Evolutionary conservation across 75 land plant genomes (phyloP).

Genomic region (Chamaecyparis obtusa): DNA sequence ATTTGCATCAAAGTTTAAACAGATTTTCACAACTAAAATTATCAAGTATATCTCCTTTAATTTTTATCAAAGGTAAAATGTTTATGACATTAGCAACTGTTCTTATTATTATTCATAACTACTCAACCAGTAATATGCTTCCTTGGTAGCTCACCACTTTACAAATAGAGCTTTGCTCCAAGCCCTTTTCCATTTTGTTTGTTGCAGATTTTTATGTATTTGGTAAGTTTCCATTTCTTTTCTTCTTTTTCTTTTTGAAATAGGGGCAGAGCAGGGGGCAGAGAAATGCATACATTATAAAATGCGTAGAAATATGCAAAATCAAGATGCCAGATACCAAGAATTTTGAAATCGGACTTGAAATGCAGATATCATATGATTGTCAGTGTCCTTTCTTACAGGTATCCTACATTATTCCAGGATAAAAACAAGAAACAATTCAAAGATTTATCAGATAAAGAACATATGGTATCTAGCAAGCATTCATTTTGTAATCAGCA

Average conservation of each 20-base stretch:
- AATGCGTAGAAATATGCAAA: neutral
- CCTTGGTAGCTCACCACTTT: neutral
- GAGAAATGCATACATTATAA: neutral
- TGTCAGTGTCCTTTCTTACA: neutral
- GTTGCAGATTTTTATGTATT: neutral
- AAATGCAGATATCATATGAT: neutral
- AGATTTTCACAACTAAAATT: no score
- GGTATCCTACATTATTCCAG: neutral
- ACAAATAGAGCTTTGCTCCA: neutral
- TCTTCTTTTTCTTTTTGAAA: no score
- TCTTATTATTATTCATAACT: neutral
- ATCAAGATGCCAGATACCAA: neutral
- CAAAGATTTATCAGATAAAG: neutral
- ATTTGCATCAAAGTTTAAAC: no score
- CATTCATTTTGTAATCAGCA: neutral
- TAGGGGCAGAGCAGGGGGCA: neutral
- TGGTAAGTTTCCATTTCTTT: no score
- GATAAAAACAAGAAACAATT: neutral
- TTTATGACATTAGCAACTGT: neutral
- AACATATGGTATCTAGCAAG: neutral
- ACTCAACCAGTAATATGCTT: neutral
- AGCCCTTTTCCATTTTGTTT: neutral
- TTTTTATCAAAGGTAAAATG: no score
- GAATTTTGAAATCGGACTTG: neutral
- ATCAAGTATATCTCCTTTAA: neutral